These are phyloP conservation scores for Chenopodium suecicum DNA, from an alignment of 148 eudicot genomes.

Conservation along the genomic window DNA sequence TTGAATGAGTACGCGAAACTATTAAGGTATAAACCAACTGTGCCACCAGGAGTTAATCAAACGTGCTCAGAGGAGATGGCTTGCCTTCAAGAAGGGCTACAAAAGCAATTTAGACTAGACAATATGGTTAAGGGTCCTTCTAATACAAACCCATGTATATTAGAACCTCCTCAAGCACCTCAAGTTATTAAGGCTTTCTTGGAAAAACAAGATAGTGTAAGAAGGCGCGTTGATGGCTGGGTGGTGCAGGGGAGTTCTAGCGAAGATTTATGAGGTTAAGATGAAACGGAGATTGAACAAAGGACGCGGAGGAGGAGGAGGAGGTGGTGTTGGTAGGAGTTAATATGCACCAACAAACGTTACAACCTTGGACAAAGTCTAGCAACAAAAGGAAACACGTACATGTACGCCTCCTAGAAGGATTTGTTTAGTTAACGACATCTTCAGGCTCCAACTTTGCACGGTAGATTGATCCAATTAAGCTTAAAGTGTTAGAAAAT, in stretches of 20 bases:
- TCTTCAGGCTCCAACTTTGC: not conserved
- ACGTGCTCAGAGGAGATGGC: conserved; percentile 43
- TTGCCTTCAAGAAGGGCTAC: conserved; percentile 33
- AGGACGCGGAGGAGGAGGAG: not conserved
- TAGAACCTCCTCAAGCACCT: conserved; percentile 38
- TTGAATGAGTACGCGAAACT: conserved; percentile 46
- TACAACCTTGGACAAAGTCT: not conserved
- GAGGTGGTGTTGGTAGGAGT: not conserved
- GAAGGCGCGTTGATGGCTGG: conserved; percentile 41
- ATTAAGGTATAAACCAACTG: conserved; percentile 39
- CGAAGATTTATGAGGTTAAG: not conserved
- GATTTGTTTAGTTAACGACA: not conserved
- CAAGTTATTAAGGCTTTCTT: conserved; percentile 27
- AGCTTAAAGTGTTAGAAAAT: not conserved
- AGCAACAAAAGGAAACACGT: not conserved
- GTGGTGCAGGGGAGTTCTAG: conserved; percentile 18
- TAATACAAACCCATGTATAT: conserved; percentile 27
- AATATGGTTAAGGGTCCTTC: conserved; percentile 35
- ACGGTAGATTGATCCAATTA: not conserved
- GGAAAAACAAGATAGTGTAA: conserved; percentile 29
- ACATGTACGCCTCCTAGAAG: not conserved
- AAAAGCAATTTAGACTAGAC: conserved; percentile 34
- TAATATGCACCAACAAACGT: not conserved
- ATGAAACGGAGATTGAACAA: not conserved
- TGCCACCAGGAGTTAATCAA: conserved; percentile 35